phyloP scores from a whole-genome alignment of 768 basidiomycete genomes.

The Brasilioporus rufonigricans region DNA sequence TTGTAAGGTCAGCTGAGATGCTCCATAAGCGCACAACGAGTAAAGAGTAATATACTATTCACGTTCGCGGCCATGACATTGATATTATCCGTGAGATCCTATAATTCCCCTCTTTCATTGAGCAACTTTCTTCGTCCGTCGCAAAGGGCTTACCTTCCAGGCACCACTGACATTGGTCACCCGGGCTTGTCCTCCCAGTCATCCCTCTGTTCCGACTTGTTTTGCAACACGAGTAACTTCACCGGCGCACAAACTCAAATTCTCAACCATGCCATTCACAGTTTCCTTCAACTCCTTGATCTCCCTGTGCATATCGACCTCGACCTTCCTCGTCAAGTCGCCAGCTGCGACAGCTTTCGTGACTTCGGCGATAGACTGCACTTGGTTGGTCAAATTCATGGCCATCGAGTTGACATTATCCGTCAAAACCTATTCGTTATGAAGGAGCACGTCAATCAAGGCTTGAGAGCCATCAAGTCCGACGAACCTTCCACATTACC shows the following conservation, averaged over 20 bases:
- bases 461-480: background rate
- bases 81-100: slow-evolving; percentile 91
- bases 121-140: background rate
- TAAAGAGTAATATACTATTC: slow-evolving; percentile 24
- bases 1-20: slow-evolving; percentile 79
- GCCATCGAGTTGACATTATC: slow-evolving; percentile 91
- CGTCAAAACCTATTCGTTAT: slow-evolving; percentile 45
- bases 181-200: slow-evolving; percentile 89
- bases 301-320: slow-evolving; percentile 89
- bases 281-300: slow-evolving; percentile 89
- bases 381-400: slow-evolving; percentile 88
- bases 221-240: slow-evolving; percentile 86
- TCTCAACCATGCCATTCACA: slow-evolving; percentile 94
- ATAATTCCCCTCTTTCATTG: slow-evolving; percentile 17
- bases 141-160: slow-evolving; percentile 61
- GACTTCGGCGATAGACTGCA: slow-evolving; percentile 85
- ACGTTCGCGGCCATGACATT: slow-evolving; percentile 95
- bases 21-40: slow-evolving; percentile 1
- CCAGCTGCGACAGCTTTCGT: slow-evolving; percentile 95
- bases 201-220: slow-evolving; percentile 96
- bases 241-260: slow-evolving; percentile 79
- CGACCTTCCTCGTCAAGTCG: slow-evolving; percentile 91
- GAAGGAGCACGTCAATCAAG: slow-evolving; percentile 11
- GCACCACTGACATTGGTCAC: slow-evolving; percentile 95
- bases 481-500: slow-evolving; percentile 86